Base-by-base conservation (phyloP, 2,329 filamentous ascomycete genomes). In the Ophiostoma sp. region DNA sequence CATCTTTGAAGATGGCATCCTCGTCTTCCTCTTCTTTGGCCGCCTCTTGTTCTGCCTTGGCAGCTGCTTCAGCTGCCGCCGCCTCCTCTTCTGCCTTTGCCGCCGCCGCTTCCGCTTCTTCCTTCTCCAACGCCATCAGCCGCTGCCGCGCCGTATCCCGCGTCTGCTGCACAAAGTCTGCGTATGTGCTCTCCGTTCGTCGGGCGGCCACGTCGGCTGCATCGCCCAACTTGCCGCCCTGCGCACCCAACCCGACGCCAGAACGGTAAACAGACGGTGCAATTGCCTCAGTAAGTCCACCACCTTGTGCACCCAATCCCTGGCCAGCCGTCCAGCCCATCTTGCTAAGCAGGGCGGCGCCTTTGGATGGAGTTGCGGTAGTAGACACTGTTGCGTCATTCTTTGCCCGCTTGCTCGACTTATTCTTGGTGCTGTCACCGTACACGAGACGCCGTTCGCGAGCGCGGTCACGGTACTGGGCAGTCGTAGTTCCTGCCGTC, bases 321-420 rank as follows among this genome's bases (percentile, higher is more conserved):
- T 87, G 85, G 9, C 91, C 91, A 0, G 86, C 84, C 28, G 83
- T 88, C 91, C 91, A 93, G 33, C 91, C 91, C 88, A 92, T 92
- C 83, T 93, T 93, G 52, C 89, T 88, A 52, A 93, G 83, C 78
- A 93, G 85, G 2, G 89, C 88, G 0, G 89, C 89, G 15, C 91
- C 90, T 80, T 91, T 92, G 48, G 88, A 90, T 74, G 84, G 82
- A 69, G 80, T 79, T 7, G 84, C 81, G 42, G 82, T 80, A 8
- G 79, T 78, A 22, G 75, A 71, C 42, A 82, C 80, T n/a, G 75
- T 71, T 19, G 75, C 71, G 8, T 81, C 79, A 25, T 22, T 22
- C 12, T 15, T 36, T 2, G 22, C 8, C 2, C 59, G 36, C 25
- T 33, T 50, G 3, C 17, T 17, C 28, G 42, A 50, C 64, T 50